These are phyloP conservation scores for Stachybotrys echinatus DNA, from an alignment of 2,329 filamentous ascomycete genomes.

Conservation along the genomic window DNA sequence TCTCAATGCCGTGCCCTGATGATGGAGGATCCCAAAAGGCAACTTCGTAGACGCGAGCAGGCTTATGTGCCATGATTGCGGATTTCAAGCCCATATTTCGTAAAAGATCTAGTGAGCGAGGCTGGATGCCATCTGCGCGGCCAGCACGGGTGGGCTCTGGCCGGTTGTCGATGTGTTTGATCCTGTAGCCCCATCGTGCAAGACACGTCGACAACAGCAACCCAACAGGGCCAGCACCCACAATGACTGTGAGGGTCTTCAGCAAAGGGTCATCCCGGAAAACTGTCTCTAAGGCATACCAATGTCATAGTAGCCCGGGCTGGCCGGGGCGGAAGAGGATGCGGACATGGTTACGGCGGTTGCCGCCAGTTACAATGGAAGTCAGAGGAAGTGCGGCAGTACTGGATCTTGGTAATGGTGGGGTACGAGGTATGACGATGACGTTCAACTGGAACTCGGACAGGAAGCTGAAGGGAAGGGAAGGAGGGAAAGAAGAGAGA, in stretches of 20 bases:
- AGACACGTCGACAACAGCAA: slow-evolving; percentile 84
- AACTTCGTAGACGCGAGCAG: slow-evolving; percentile 77
- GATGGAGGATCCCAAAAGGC: slow-evolving; percentile 65
- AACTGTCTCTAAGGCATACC: slow-evolving; percentile 21
- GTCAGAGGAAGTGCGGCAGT: too few species aligned
- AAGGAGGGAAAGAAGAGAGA: too few species aligned
- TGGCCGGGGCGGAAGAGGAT: not conserved
- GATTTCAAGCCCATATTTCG: slow-evolving; percentile 88
- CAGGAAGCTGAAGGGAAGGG: too few species aligned
- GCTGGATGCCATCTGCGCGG: slow-evolving; percentile 87
- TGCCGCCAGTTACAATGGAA: not conserved
- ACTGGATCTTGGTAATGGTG: too few species aligned
- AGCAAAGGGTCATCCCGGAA: slow-evolving; percentile 9
- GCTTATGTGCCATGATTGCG: slow-evolving; percentile 80
- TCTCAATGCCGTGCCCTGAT: slow-evolving; percentile 51
- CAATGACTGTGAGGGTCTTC: slow-evolving; percentile 57
- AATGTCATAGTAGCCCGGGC: slow-evolving; percentile 35
- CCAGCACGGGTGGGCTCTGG: slow-evolving; percentile 79
- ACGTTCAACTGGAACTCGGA: too few species aligned
- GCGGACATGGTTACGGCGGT: slow-evolving; percentile 2
- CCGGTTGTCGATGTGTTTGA: slow-evolving; percentile 92
- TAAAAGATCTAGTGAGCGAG: slow-evolving; percentile 78
- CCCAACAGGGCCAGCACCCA: slow-evolving; percentile 85
- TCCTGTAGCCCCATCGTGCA: slow-evolving; percentile 87
- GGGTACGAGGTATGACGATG: too few species aligned